Base-by-base conservation (phyloP, 2,329 filamentous ascomycete species). In the Botrytis fragariae region DNA sequence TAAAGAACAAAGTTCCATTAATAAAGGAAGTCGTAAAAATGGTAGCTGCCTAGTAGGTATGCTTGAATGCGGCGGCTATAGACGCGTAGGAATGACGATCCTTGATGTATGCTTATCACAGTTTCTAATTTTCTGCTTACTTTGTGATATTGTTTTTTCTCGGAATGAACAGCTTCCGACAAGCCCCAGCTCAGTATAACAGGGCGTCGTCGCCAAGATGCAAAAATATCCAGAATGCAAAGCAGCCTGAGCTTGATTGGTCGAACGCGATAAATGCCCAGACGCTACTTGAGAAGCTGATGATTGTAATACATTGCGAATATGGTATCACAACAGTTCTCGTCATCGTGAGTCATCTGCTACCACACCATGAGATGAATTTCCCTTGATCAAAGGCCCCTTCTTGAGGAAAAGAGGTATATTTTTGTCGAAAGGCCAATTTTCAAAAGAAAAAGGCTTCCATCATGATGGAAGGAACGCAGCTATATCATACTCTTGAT, bases 391-490 rank as follows among this genome's bases (percentile, higher is more conserved):
- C 8, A 18, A 29, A 29, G 3, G 51, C 14, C n/a, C 14, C 32
- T 32, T 16, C 14, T 57, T 18, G 4, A 57, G 14, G 6, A 60
- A 60, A 3, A 35, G 57, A 60, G 18, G 18, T 60, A 10, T 12
- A 60, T 22, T 22, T 8, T 32, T 35, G 12, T 29, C 57, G 4
- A 35, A 35, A 35, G 29, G 18, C 20, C 16, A 12, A 12, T 60
- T 60, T 22, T 10, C 0, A 2, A 35, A 10, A 20, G 4, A 3
- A 0, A 3, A 20, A 20, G 2, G 4, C 4, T 35, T 7, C 29
- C 32, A 12, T 35, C 16, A 35, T 22, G 16, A 35, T 22, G 18
- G 18, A 60, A 35, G 32, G 18, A 60, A 22, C 18, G 9, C 57
- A 60, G 7, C 10, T 35, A 22, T 60, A 60, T 18, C 18, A 35